Evolutionary conservation across 108 stramenopile species (phyloP).

Genomic region (Skeletonema marinoi): DNA sequence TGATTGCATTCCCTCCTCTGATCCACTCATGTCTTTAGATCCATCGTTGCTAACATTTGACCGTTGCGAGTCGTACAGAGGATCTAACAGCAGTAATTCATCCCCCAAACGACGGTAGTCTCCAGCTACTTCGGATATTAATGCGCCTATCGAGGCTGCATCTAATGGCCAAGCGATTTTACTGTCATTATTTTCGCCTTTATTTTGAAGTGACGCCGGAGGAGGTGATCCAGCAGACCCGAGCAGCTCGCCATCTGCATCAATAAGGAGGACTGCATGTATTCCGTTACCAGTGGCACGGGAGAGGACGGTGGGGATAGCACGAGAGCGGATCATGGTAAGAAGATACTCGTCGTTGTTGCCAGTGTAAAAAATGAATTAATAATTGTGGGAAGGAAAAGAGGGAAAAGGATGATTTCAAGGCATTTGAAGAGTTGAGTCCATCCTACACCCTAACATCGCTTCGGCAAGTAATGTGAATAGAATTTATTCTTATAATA

Average conservation of each 20-base stretch:
- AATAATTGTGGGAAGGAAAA: neutral
- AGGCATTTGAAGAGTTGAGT: no score
- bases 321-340: constrained; percentile 80
- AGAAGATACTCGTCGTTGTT: neutral
- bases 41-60: constrained; percentile 47
- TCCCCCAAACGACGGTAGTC: constrained; percentile 68
- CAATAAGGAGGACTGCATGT: constrained; percentile 75
- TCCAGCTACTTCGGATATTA: constrained; percentile 76
- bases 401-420: neutral
- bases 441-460: no score
- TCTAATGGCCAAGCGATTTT: constrained; percentile 49
- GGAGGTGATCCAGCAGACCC: constrained; percentile 46
- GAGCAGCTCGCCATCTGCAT: constrained; percentile 74
- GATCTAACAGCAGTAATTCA: constrained; percentile 53
- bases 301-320: constrained; percentile 73
- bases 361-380: neutral
- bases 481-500: neutral
- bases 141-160: constrained; percentile 61
- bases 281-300: constrained; percentile 76
- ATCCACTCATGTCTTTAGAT: constrained; percentile 4
- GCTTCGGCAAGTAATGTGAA: neutral
- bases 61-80: constrained; percentile 59
- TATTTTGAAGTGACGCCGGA: constrained; percentile 16
- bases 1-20: neutral
- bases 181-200: neutral